Evolutionary conservation across 2,329 filamentous ascomycete genomes (phyloP), one percentile per base, ranked within the genome.

Genomic region (Daldinia sp.): DNA sequence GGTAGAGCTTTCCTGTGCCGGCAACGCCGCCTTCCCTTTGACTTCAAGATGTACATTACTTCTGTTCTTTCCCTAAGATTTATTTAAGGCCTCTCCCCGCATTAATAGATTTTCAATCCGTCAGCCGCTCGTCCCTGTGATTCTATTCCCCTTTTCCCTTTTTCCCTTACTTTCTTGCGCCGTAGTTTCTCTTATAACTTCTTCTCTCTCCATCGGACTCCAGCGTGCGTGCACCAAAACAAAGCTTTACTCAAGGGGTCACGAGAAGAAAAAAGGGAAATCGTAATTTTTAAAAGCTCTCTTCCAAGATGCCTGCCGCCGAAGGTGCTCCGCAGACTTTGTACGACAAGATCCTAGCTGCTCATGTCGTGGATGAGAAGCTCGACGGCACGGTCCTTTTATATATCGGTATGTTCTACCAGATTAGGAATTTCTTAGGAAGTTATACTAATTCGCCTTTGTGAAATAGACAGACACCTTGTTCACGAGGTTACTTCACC

Each of bases 401-500:
- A 67, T 98, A 98, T 81, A 98, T 98, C 79, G 93, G 93, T 94
- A 85, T 74, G 89, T 80, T 28, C 50, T 2, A 33, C 3, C 23
- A 54, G 60, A 63, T 62, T 65, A 50, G 46, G 39, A n/a, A 39
- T 33, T 41, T 28, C 23, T n/a, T 30, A 41, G 62, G 15, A 13
- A 53, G 18, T 51, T 46, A 26, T 60, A 50, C 70, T 74, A 60
- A 75, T 59, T 26, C 26, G 57, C 41, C 51, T 46, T 51, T 53
- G 20, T 72, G 63, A 56, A 58, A 51, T 64, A 94, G 93, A 97
- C 83, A 89, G 96, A 81, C 96, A 99, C 86, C 87, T 99, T 70
- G 94, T 98, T 70, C 96, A 99, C 81, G 96, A 99, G 86, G 96
- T 99, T 80, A 99, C 96, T 76, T 98, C 95, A 76, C 96, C 96